Evolutionary conservation across 202 grass and related monocot genomes (phyloP).

Genomic region (Digitaria exilis): DNA sequence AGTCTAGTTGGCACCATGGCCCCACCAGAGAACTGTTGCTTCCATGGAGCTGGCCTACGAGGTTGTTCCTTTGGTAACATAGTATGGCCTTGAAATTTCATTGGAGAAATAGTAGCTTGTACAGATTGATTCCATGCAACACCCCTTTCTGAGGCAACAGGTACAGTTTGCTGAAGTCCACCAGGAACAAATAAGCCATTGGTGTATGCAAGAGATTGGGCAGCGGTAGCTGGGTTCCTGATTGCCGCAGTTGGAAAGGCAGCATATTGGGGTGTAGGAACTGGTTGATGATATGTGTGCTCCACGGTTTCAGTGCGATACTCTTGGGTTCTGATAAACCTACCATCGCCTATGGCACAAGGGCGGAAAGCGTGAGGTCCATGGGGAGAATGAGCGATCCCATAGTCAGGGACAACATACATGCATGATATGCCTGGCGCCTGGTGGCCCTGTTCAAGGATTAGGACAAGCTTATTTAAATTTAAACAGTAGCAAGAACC

Average conservation of each 20-base stretch:
- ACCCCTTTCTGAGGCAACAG: conserved; percentile 30
- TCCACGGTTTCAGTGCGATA: conserved; percentile 37
- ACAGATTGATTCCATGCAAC: conserved; percentile 31
- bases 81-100: conserved; percentile 36
- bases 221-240: conserved; percentile 16
- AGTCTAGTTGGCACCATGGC: conserved; percentile 18
- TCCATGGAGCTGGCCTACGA: conserved; percentile 35
- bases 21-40: conserved; percentile 35
- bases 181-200: conserved; percentile 22
- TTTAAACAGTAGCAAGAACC: conserved; percentile 5
- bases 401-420: conserved; percentile 55
- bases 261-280: conserved; percentile 41
- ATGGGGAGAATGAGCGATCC: conserved; percentile 34
- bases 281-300: conserved; percentile 38
- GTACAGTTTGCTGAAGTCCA: conserved; percentile 23
- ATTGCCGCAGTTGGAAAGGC: conserved; percentile 41
- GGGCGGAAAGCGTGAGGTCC: conserved; percentile 40
- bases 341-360: conserved; percentile 34
- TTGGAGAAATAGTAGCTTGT: conserved; percentile 31
- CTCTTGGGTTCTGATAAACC: conserved; percentile 39
- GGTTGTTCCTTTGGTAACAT: conserved; percentile 25
- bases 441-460: conserved; percentile 44
- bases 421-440: conserved; percentile 44
- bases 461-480: conserved; percentile 9
- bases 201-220: conserved; percentile 25